Base-by-base conservation (phyloP, 2,329 filamentous ascomycete species). In the Acephala macrosclerotiorum region DNA sequence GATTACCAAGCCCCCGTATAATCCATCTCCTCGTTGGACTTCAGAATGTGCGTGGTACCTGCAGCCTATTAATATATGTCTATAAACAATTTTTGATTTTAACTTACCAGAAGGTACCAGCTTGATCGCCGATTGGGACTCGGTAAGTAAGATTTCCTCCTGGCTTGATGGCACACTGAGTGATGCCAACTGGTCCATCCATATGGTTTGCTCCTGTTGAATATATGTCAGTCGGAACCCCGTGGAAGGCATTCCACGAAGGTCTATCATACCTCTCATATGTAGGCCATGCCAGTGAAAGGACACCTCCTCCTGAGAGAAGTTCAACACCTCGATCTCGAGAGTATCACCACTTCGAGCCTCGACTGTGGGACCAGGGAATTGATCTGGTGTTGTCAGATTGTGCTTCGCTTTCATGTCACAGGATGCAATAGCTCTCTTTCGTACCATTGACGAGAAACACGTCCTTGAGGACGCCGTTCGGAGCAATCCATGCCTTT, bases 261-360 rank as follows among this genome's bases (percentile, higher is more conserved):
- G 12, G 25, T 18, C n/a, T n/a, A n/a, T 36, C 7, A 26, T 51
- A 66, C 63, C 78, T 63, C 73, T 66, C 71, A 81, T 78, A 67
- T 81, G 76, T 1, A 83, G 72, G 3, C 82, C 82, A 73, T 84
- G 82, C 81, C 81, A 84, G 66, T 84, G 82, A 7, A 84, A 66
- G 1, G 81, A 76, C 8, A 83, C 58, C 4, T 75, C 71, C 26
- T 82, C 79, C 9, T 79, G 73, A 2, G 69, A 45, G 72, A 84
- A 57, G 51, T 66, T 66, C 84, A 35, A 74, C 14, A 84, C 80
- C 5, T 77, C 75, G 42, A 85, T 77, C 3, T 80, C 66, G 1
- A 84, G 67, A 0, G 71, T 78, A 72, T 85, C 83, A 11, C 83
- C 82, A 0, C 81, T 78, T 12, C 81, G 79, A 9, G 77, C 79